These are phyloP conservation scores for Austroboletus rostrupii DNA, from an alignment of 1,284 basidiomycete species.

Conservation along the genomic window DNA sequence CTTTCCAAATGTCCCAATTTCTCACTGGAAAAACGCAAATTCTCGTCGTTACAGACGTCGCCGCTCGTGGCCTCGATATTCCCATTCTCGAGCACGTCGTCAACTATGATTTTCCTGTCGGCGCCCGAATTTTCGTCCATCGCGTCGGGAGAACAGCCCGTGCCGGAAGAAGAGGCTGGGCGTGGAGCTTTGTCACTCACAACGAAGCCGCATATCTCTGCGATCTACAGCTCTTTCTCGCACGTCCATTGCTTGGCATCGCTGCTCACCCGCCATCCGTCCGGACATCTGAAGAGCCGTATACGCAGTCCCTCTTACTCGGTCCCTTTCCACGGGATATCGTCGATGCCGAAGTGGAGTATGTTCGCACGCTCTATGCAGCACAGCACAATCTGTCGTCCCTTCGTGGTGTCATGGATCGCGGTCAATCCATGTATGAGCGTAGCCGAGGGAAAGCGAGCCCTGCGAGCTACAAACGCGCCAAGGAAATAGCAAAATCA, in stretches of 20 bases:
- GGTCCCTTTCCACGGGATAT: constrained; percentile 81
- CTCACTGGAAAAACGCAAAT: constrained; percentile 79
- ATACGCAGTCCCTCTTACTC: constrained; percentile 70
- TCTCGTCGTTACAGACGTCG: constrained; percentile 96
- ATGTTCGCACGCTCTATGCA: constrained; percentile 67
- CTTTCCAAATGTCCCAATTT: constrained; percentile 90
- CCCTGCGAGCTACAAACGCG: constrained; percentile 79
- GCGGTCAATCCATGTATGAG: constrained; percentile 93
- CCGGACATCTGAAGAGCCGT: constrained; percentile 50
- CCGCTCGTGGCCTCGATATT: constrained; percentile 94
- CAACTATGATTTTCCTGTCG: constrained; percentile 97
- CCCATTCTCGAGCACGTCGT: constrained; percentile 93
- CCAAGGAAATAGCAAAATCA: constrained; percentile 83
- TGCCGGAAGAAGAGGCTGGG: constrained; percentile 92
- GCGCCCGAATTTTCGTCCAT: constrained; percentile 92
- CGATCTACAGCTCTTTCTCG: constrained; percentile 94
- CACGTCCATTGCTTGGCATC: constrained; percentile 67
- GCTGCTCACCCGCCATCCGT: constrained; percentile 23
- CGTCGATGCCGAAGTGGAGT: constrained; percentile 85
- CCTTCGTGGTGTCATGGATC: constrained; percentile 84
- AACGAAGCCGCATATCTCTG: constrained; percentile 87
- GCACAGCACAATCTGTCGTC: constrained; percentile 65
- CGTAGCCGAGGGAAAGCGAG: constrained; percentile 90
- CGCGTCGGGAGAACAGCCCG: constrained; percentile 96
- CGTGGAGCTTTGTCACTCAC: constrained; percentile 90